Evolutionary conservation across 2,329 filamentous ascomycete genomes (phyloP).

Genomic region (Mariannaea elegans): DNA sequence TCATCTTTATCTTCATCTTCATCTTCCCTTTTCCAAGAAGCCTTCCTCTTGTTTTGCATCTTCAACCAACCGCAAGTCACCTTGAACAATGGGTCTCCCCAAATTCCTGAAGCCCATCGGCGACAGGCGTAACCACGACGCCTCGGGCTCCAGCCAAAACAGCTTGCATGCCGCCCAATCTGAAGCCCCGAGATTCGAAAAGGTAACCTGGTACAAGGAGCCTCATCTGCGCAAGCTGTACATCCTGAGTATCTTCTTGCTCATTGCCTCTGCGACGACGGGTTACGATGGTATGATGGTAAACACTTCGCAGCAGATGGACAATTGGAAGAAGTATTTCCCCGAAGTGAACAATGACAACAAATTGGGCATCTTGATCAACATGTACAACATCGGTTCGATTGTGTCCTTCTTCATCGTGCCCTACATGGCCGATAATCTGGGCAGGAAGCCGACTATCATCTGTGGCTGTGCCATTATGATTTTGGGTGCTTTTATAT

Average conservation of each 20-base stretch:
- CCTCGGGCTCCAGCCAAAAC: slow-evolving; percentile 35
- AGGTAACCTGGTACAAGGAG: slow-evolving; percentile 65
- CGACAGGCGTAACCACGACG: slow-evolving; percentile 29
- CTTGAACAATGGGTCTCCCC: slow-evolving; percentile 34
- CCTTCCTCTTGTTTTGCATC: slow-evolving; percentile 14
- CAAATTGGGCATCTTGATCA: slow-evolving; percentile 59
- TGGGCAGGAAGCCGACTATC: slow-evolving; percentile 56
- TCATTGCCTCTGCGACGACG: slow-evolving; percentile 68
- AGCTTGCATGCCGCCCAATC: slow-evolving; percentile 49
- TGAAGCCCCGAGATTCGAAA: slow-evolving; percentile 60
- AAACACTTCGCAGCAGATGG: slow-evolving; percentile 67
- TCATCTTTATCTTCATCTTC: background rate
- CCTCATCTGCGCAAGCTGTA: slow-evolving; percentile 66
- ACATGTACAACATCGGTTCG: slow-evolving; percentile 62
- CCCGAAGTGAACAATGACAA: slow-evolving; percentile 48
- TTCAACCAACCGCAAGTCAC: background rate
- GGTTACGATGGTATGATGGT: slow-evolving; percentile 70
- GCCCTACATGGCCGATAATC: slow-evolving; percentile 55
- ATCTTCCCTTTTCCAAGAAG: no score
- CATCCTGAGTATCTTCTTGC: slow-evolving; percentile 60
- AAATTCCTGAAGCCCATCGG: slow-evolving; percentile 36
- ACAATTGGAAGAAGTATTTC: slow-evolving; percentile 62
- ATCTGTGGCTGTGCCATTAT: slow-evolving; percentile 55
- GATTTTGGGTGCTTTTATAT: slow-evolving; percentile 54
- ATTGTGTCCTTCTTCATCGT: slow-evolving; percentile 57